Conservation (phyloP, 2,329 filamentous ascomycete genomes). For the Colletotrichum cereale region DNA sequence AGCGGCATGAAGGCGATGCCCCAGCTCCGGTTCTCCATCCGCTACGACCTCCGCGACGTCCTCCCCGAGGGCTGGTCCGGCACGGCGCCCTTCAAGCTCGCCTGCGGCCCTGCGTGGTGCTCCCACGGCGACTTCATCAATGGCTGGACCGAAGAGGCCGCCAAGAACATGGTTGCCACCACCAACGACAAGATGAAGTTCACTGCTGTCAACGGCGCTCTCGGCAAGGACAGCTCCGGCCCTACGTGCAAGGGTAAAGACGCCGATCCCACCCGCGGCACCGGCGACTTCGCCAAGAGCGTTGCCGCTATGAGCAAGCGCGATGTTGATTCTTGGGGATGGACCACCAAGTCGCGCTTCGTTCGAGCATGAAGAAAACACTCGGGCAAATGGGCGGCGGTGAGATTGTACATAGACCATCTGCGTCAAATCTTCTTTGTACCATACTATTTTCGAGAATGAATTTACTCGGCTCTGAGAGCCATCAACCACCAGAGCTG, state of each 20-base stretch:
- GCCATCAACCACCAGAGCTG: neutral
- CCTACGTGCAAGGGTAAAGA: conserved; percentile 51
- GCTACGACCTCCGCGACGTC: conserved; percentile 59
- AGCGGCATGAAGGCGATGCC: conserved; percentile 59
- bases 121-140: conserved; percentile 63
- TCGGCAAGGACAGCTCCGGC: conserved; percentile 49
- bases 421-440: conserved; percentile 1
- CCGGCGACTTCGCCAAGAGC: conserved; percentile 55
- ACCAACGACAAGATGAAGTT: conserved; percentile 53
- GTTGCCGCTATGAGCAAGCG: conserved; percentile 43
- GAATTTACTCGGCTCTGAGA: neutral
- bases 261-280: conserved; percentile 56
- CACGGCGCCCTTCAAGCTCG: conserved; percentile 56
- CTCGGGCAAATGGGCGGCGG: neutral
- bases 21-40: conserved; percentile 60
- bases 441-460: neutral
- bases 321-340: conserved; percentile 31
- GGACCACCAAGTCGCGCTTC: conserved; percentile 39
- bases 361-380: conserved; percentile 2
- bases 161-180: conserved; percentile 55
- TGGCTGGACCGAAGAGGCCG: conserved; percentile 58
- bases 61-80: conserved; percentile 60
- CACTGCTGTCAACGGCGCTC: conserved; percentile 50
- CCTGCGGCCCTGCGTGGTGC: conserved; percentile 56
- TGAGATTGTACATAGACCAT: neutral